Conservation (phyloP, 495 filamentous ascomycete species). For the Aspergillus taichungensis region DNA sequence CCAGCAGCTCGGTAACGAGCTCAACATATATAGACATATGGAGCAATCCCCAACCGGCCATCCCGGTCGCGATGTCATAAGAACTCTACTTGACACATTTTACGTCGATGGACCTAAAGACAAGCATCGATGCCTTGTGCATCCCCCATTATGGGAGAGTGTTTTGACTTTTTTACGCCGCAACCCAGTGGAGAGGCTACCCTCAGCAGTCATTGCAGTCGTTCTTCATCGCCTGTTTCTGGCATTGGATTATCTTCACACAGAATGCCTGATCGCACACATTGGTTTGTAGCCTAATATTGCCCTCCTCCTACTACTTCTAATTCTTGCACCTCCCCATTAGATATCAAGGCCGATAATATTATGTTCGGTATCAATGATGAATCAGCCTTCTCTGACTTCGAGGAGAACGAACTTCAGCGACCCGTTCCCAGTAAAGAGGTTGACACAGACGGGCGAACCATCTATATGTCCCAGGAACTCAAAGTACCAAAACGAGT, state of each 20-base stretch:
- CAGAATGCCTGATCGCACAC: slow-evolving; percentile 30
- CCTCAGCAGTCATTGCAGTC: slow-evolving; percentile 10
- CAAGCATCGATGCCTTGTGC: slow-evolving; percentile 19
- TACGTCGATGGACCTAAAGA: slow-evolving; percentile 12
- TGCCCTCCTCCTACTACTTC: no score
- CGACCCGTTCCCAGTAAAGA: slow-evolving; percentile 11
- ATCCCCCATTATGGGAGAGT: slow-evolving; percentile 19
- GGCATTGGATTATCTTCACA: slow-evolving; percentile 27
- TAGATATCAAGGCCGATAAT: slow-evolving; percentile 14
- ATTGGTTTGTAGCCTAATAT: slow-evolving; percentile 7
- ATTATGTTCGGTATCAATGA: slow-evolving; percentile 11
- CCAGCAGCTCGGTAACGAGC: slow-evolving; percentile 23
- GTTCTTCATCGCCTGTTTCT: slow-evolving; percentile 15
- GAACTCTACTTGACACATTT: slow-evolving; percentile 16
- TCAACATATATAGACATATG: slow-evolving; percentile 23
- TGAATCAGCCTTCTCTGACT: slow-evolving; percentile 12
- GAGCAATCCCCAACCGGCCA: slow-evolving; percentile 11
- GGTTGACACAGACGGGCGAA: slow-evolving; percentile 5
- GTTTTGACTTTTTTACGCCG: slow-evolving; percentile 16
- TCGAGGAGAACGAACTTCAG: slow-evolving; percentile 9
- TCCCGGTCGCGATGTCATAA: slow-evolving; percentile 12
- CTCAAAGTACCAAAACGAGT: slow-evolving; percentile 12
- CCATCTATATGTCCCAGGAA: slow-evolving; percentile 14
- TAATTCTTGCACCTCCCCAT: no score
- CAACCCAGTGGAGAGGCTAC: slow-evolving; percentile 5